Base-by-base conservation (phyloP, 441 rosid genomes). In the Gossypium gossypioides region DNA sequence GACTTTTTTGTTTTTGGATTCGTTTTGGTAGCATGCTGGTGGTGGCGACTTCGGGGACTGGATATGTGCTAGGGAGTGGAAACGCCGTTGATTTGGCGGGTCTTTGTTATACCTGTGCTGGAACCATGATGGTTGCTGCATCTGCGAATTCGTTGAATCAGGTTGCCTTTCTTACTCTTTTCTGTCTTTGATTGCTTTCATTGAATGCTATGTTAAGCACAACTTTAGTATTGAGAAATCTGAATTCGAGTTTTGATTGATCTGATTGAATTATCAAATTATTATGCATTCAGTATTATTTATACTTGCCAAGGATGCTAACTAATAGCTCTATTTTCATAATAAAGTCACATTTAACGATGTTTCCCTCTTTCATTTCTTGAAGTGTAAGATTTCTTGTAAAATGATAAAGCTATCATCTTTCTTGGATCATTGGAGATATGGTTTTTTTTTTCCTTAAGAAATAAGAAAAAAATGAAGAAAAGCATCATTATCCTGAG, bases 121-220 rank as follows among this genome's bases (percentile, higher is more conserved):
- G 97, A 4, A 95, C 96, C 2, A 92, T 95, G 97, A 82, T 95
- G 97, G 91, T 92, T 18, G 97, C 97, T 73, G 93, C 97, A 0
- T 89, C 97, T 66, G 97, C 99, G 37, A 92, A 87, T 81, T 88
- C 99, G 21, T 83, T 92, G 64, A 95, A 95, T 75, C 99, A 95
- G 97, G 97, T 89, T 64, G 4, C n/a, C 44, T 13, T 32, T 61
- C 21, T 51, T 37, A 5, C 63, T 27, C 9, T 15, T 27, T 32
- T 51, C 16, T 2, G 18, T n/a, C 12, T 25, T 15, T 24, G 22
- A 48, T 67, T 25, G 57, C 12, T 48, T 8, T 48, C 22, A 7
- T 66, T 48, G 57, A 15, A 48, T 7, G 18, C 2, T n/a, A n/a
- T 48, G 21, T 48, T 24, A n/a, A 46, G 55, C 19, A 15, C 8